Evolutionary conservation across 2,329 filamentous ascomycete species (phyloP), one percentile per base, ranked within the genome.

Genomic region (Zasmidium cellare): DNA sequence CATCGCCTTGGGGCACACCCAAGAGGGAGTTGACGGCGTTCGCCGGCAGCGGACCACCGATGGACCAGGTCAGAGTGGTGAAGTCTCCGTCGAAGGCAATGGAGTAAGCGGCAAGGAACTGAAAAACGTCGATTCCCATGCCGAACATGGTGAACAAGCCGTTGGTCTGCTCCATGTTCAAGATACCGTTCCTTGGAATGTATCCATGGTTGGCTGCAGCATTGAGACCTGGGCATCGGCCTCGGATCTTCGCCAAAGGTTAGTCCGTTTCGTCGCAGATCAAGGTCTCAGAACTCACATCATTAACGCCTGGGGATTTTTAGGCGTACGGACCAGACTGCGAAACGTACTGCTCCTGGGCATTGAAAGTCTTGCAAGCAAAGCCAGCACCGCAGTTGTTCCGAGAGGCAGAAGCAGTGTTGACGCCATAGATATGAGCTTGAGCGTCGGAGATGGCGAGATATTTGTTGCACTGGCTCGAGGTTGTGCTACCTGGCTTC

Each of bases 101-200:
- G 19, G 67, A 66, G 41, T 69, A 71, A 35, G 65, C 60, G 23
- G 69, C 62, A 20, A 73, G 64, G 50, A 71, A 66, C 22, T 61
- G 53, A 19, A 49, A 41, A 23, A 59, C 53, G n/a, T 46, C 55
- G 6, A 52, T 41, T 2, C 51, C 50, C 48, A 58, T 54, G 19
- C 55, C 51, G 44, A 51, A 58, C 0, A 56, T 56, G 28, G 51
- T 53, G 44, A 38, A 52, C 19, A 61, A 50, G 45, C 61, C 60
- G 7, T 31, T 28, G 25, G 25, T 41, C n/a, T 41, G 35, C 16
- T 41, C 12, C 24, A 64, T 45, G 2, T 59, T 59, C 3, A 57
- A 55, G 25, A 64, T 46, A 1, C 62, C 62, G 41, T 55, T 28
- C 54, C 57, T 49, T 12, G 60, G 46, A 23, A 64, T 60, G 35